Evolutionary conservation across 495 filamentous ascomycete genomes (phyloP).

Genomic region (Durotheca rogersii): DNA sequence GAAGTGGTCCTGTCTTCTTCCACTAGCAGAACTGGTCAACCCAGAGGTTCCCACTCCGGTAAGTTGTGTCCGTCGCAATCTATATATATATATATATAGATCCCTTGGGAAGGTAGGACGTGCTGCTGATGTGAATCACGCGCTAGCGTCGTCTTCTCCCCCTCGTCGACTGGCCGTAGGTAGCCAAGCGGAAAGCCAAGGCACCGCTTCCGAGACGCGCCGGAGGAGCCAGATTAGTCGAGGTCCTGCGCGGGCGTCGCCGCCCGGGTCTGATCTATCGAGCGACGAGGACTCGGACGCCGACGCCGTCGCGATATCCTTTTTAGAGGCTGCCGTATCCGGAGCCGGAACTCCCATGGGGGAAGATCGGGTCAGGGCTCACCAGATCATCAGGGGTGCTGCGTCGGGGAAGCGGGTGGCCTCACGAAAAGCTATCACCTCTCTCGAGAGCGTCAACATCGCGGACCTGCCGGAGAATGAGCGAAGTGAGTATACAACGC

Average conservation of each 20-base stretch:
- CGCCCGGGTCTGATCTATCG: constrained; percentile 16
- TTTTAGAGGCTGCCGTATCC: constrained; percentile 15
- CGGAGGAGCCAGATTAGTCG: constrained; percentile 15
- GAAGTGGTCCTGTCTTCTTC: constrained; percentile 2
- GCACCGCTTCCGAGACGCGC: not conserved
- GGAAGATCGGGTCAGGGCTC: constrained; percentile 37
- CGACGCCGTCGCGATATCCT: constrained; percentile 15
- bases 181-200: not conserved
- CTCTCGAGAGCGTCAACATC: constrained; percentile 47
- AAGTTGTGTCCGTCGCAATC: not conserved
- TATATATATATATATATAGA: no score
- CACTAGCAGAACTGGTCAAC: not conserved
- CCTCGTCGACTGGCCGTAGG: constrained; percentile 6
- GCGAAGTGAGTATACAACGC: constrained; percentile 45
- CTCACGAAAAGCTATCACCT: constrained; percentile 46
- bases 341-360: constrained; percentile 8
- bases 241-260: constrained; percentile 5
- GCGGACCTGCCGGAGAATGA: constrained; percentile 46
- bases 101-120: no score
- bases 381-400: constrained; percentile 44
- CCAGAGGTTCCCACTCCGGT: constrained; percentile 11
- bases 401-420: constrained; percentile 45
- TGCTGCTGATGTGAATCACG: constrained; percentile 2
- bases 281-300: constrained; percentile 27
- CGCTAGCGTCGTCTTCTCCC: constrained; percentile 16